Evolutionary conservation across 2,329 filamentous ascomycete species (phyloP).

Genomic region (Escovopsis sp.): DNA sequence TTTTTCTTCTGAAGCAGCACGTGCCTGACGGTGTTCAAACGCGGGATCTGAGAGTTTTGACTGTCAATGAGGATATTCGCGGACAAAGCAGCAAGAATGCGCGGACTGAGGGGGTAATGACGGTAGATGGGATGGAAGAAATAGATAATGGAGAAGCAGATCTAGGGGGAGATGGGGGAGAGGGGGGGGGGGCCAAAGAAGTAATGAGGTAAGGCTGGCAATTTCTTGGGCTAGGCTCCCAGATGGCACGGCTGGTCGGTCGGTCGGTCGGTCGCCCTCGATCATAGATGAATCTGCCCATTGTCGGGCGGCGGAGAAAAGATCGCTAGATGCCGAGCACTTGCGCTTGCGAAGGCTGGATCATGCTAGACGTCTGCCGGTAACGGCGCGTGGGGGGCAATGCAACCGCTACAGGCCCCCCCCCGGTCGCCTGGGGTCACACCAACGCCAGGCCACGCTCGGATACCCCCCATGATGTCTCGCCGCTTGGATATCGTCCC

Average conservation of each 20-base stretch:
- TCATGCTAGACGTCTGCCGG: constrained; percentile 1
- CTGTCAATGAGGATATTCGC: background rate
- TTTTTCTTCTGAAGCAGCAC: constrained; percentile 1
- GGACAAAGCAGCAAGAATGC: background rate
- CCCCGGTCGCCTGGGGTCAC: constrained; percentile 4
- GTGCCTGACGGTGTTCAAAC: constrained; percentile 1
- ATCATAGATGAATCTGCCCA: too few relatives aligned
- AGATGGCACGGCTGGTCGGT: background rate
- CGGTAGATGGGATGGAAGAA: background rate
- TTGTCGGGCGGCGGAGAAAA: too few relatives aligned
- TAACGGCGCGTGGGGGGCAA: constrained; percentile 4
- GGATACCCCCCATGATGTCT: background rate
- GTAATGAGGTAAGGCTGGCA: too few relatives aligned
- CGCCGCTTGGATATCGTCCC: background rate
- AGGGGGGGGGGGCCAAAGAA: too few relatives aligned
- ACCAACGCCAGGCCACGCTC: constrained; percentile 1
- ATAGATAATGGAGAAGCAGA: background rate
- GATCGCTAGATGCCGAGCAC: too few relatives aligned
- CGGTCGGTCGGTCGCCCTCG: background rate
- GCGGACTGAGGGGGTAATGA: background rate
- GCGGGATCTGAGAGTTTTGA: background rate
- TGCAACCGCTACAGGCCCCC: constrained; percentile 2
- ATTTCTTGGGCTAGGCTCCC: background rate
- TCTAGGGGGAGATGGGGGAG: background rate
- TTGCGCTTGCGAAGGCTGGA: too few relatives aligned